Percentiles rank a stretch among this genome's conserved stretches.
Evolutionary conservation across 768 basidiomycete genomes (phyloP).

Genomic region (Pisolithus albus): DNA sequence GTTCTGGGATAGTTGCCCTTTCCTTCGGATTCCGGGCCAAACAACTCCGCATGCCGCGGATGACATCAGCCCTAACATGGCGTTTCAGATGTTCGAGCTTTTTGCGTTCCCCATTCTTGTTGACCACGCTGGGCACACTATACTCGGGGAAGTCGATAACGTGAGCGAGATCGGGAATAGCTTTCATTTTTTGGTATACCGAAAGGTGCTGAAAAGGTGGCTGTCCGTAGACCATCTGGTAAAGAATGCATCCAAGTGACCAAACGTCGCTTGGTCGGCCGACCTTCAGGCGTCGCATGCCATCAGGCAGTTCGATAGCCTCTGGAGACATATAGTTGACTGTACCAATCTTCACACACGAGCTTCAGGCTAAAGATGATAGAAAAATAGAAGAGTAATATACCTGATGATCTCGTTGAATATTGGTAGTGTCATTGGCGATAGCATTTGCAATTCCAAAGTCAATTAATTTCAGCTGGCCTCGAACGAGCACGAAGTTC

Average conservation of each 20-base stretch:
- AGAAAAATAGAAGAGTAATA: slow-evolving; percentile 3
- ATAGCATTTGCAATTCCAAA: slow-evolving; percentile 99
- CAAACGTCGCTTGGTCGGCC: slow-evolving; percentile 95
- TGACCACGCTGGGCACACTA: slow-evolving; percentile 39
- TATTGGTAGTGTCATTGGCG: slow-evolving; percentile 97
- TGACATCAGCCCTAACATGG: slow-evolving; percentile 67
- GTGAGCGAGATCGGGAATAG: slow-evolving; percentile 75
- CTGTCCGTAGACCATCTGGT: slow-evolving; percentile 96
- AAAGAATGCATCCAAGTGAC: slow-evolving; percentile 96
- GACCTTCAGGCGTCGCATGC: slow-evolving; percentile 86
- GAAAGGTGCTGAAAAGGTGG: slow-evolving; percentile 87
- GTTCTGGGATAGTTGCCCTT: slow-evolving; percentile 79
- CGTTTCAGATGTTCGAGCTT: slow-evolving; percentile 64
- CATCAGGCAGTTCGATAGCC: slow-evolving; percentile 84
- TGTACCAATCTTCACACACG: slow-evolving; percentile 68
- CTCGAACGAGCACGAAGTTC: slow-evolving; percentile 94
- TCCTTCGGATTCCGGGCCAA: slow-evolving; percentile 74
- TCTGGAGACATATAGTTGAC: slow-evolving; percentile 99
- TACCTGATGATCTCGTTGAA: slow-evolving; percentile 93
- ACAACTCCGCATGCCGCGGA: slow-evolving; percentile 78
- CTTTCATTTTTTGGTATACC: slow-evolving; percentile 86
- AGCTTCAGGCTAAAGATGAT: neutral
- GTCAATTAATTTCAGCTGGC: slow-evolving; percentile 94
- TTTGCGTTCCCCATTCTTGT: slow-evolving; percentile 32
- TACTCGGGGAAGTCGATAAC: slow-evolving; percentile 78